phyloP scores from a whole-genome alignment of 116 monocot species.

The Phalaenopsis hybrid region DNA sequence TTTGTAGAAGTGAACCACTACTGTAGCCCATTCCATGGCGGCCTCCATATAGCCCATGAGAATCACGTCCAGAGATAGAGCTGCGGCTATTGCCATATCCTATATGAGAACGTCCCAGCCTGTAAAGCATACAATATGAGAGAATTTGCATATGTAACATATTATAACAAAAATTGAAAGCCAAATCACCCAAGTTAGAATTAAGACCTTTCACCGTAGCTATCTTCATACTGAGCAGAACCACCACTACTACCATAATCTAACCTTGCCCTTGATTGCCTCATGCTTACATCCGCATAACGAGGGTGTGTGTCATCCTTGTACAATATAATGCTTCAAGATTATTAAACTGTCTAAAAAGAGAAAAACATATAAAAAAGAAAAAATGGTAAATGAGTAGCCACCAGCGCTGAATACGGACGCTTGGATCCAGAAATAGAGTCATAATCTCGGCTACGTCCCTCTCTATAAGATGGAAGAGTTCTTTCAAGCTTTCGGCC shows the following conservation, averaged over 20 bases:
- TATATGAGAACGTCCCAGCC: constrained; percentile 51
- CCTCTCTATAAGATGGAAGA: constrained; percentile 51
- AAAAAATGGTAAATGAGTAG: constrained; percentile 2
- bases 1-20: constrained; percentile 18
- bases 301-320: constrained; percentile 75
- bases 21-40: constrained; percentile 66
- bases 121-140: constrained; percentile 18
- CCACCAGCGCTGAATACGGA: constrained; percentile 68
- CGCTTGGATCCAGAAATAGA: constrained; percentile 72
- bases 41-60: constrained; percentile 54
- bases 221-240: constrained; percentile 48
- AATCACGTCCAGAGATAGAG: constrained; percentile 55
- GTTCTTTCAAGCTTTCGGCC: constrained; percentile 54
- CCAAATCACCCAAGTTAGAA: constrained; percentile 1
- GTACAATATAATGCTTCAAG: background rate
- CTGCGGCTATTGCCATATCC: constrained; percentile 64
- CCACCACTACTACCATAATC: constrained; percentile 61
- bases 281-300: constrained; percentile 55
- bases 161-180: background rate
- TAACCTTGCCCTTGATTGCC: constrained; percentile 63
- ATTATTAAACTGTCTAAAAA: constrained; percentile 7
- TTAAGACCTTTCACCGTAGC: constrained; percentile 67
- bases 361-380: background rate
- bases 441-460: constrained; percentile 68
- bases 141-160: background rate